Percentiles rank a stretch among this genome's conserved stretches.
phyloP scores from a whole-genome alignment of 192 early-diverging fungal species.

The Jimgerdemannia lactiflua region DNA sequence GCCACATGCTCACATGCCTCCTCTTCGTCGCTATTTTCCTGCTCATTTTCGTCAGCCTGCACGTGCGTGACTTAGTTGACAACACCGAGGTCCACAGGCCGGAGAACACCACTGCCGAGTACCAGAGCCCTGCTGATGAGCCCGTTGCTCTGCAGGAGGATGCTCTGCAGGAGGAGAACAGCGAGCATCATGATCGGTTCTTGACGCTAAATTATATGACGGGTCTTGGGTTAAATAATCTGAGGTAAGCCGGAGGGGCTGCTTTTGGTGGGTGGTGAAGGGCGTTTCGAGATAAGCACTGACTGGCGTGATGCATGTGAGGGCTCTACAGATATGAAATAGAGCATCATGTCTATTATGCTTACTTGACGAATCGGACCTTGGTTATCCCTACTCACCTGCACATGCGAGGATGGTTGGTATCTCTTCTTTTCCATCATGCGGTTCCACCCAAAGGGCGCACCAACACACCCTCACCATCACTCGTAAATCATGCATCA shows the following conservation, averaged over 20 bases:
- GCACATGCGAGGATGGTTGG: neutral
- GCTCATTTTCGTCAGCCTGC: no score
- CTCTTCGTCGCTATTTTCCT: no score
- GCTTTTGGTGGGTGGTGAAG: neutral
- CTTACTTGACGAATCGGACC: neutral
- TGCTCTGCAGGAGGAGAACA: neutral
- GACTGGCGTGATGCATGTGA: neutral
- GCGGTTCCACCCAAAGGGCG: neutral
- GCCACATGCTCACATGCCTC: no score
- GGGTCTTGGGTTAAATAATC: neutral
- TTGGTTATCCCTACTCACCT: neutral
- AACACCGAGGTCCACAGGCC: no score
- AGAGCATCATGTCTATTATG: neutral
- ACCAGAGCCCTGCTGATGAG: no score
- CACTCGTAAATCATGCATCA: neutral
- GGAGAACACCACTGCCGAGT: no score
- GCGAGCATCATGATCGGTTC: neutral
- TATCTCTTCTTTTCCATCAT: neutral
- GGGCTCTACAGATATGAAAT: neutral
- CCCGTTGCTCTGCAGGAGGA: no score
- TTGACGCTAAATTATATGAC: neutral
- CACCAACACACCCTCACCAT: neutral
- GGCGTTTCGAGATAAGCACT: neutral
- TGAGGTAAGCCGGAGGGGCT: neutral
- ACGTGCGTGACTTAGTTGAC: no score